Evolutionary conservation across 306 rosid species (phyloP).

Genomic region (Vigna angularis): DNA sequence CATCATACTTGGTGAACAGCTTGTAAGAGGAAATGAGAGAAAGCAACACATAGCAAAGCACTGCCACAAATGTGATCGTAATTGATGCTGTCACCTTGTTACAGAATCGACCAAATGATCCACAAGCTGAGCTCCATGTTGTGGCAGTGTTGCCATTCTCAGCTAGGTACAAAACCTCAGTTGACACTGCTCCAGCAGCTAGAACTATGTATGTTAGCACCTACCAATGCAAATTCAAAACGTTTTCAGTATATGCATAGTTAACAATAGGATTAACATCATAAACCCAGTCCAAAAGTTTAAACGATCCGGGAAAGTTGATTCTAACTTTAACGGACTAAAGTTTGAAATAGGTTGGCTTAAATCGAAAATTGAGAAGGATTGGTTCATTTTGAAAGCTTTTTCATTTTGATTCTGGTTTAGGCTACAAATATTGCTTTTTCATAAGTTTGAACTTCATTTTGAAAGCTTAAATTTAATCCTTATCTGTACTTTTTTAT

Average conservation of each 20-base stretch:
- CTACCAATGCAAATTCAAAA: constrained; percentile 27
- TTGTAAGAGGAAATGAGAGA: constrained; percentile 83
- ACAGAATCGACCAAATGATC: constrained; percentile 68
- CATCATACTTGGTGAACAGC: constrained; percentile 71
- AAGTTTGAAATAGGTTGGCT: no score
- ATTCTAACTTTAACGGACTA: no score
- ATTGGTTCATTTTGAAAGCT: no score
- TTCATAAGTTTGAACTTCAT: no score
- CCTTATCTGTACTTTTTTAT: no score
- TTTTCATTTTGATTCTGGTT: no score
- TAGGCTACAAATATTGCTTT: no score
- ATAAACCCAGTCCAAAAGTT: no score
- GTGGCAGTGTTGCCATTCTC: constrained; percentile 65
- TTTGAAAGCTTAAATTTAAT: no score
- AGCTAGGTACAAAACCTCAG: constrained; percentile 76
- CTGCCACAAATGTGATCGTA: constrained; percentile 61
- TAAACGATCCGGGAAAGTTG: no score
- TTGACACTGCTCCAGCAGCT: constrained; percentile 74
- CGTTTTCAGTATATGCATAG: background rate
- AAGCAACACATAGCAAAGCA: constrained; percentile 64
- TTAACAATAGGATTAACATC: no score
- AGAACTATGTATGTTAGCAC: constrained; percentile 70
- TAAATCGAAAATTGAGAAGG: no score
- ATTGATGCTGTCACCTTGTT: constrained; percentile 66
- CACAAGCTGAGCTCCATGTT: constrained; percentile 80